Conservation (phyloP, 177 flowering plant species). For the Vitis hybrid region DNA sequence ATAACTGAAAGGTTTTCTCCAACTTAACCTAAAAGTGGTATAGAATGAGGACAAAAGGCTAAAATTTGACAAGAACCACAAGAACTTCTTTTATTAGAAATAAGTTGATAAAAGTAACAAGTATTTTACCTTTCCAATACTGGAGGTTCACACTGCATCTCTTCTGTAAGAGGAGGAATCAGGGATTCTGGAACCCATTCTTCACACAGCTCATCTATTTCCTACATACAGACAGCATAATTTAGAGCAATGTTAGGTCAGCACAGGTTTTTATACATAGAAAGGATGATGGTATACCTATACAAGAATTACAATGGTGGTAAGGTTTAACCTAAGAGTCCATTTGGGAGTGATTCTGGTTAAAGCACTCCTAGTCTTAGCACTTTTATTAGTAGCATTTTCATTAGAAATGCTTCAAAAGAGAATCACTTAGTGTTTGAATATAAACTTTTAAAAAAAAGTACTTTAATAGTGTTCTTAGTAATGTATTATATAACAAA, state of each 20-base stretch:
- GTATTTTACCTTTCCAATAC: slow-evolving; percentile 65
- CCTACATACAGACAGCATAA: slow-evolving; percentile 41
- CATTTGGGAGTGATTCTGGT: no score
- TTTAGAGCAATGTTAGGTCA: background rate
- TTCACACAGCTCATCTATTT: slow-evolving; percentile 93
- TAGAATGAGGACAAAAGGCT: background rate
- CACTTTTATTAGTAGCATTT: no score
- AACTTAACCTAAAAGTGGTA: background rate
- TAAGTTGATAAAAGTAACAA: background rate
- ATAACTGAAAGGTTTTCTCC: no score
- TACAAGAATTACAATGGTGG: background rate
- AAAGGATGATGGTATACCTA: background rate
- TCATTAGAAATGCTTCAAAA: no score
- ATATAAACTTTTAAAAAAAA: no score
- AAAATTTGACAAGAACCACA: background rate
- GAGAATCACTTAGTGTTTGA: no score
- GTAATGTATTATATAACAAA: no score
- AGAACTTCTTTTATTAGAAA: background rate
- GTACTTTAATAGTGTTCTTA: no score
- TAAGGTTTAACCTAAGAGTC: background rate
- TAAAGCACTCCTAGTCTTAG: no score
- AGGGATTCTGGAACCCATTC: slow-evolving; percentile 97
- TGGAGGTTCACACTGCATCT: slow-evolving; percentile 67
- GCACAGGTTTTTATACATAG: background rate
- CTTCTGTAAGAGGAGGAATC: slow-evolving; percentile 69